Evolutionary conservation across 1,284 basidiomycete genomes (phyloP).

Genomic region (Microbotryomycetes sp.): DNA sequence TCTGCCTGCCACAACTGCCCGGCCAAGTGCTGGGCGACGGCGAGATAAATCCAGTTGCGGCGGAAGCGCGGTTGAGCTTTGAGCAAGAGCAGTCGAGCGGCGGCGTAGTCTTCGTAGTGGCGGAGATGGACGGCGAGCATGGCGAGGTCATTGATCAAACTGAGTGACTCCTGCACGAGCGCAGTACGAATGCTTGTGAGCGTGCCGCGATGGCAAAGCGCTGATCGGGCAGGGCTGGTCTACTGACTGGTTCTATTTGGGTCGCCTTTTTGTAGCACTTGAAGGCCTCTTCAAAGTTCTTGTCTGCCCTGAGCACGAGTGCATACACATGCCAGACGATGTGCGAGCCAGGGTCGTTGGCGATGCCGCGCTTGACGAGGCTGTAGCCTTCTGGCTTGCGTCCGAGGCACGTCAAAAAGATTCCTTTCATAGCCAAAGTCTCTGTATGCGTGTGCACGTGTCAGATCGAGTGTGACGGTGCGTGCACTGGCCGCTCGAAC

Average conservation of each 20-base stretch:
- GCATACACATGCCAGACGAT: slow-evolving; percentile 99
- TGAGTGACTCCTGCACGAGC: slow-evolving; percentile 70
- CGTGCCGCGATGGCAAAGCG: background rate
- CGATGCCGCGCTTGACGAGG: slow-evolving; percentile 79
- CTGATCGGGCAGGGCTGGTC: background rate
- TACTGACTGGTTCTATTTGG: slow-evolving; percentile 73
- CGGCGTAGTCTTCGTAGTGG: slow-evolving; percentile 68
- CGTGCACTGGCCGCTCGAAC: too few species aligned
- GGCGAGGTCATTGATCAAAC: slow-evolving; percentile 84
- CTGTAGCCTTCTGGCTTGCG: slow-evolving; percentile 75
- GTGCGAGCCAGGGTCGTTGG: slow-evolving; percentile 82
- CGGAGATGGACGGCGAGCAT: slow-evolving; percentile 87
- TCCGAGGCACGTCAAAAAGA: slow-evolving; percentile 75
- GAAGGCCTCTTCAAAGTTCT: slow-evolving; percentile 77
- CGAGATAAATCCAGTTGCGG: slow-evolving; percentile 82
- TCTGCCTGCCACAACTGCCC: slow-evolving; percentile 62
- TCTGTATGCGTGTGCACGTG: slow-evolving; percentile 50
- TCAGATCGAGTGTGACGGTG: slow-evolving; percentile 35
- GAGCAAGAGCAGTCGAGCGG: slow-evolving; percentile 74
- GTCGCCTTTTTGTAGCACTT: slow-evolving; percentile 71
- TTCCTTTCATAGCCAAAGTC: slow-evolving; percentile 88
- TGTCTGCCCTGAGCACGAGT: slow-evolving; percentile 82
- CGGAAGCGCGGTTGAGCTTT: slow-evolving; percentile 73
- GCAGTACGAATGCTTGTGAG: background rate
- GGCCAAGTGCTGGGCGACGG: slow-evolving; percentile 79